Conservation (phyloP, 2,329 filamentous ascomycete genomes). For the Trichoderma breve region DNA sequence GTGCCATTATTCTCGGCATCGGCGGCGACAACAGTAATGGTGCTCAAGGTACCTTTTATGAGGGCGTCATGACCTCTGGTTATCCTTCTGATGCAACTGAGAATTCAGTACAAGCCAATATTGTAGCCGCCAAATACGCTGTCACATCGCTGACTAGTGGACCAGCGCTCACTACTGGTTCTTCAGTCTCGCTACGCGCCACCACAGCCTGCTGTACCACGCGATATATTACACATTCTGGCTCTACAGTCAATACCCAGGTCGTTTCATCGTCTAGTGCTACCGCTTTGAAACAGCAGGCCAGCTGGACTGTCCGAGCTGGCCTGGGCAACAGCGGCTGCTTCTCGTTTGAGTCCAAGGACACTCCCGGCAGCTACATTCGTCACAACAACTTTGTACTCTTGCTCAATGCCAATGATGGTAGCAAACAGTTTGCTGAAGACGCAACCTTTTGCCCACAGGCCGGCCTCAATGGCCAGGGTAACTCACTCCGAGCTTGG, state of each 20-base stretch:
- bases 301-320: conserved; percentile 3
- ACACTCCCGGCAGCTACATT: background rate
- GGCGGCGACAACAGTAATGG: background rate
- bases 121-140: background rate
- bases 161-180: background rate
- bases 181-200: background rate
- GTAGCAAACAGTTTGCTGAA: background rate
- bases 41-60: conserved; percentile 1
- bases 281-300: background rate
- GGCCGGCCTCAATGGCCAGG: background rate
- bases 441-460: conserved; percentile 6
- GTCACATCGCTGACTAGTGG: background rate
- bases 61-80: conserved; percentile 5
- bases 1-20: conserved; percentile 1
- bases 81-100: conserved; percentile 8
- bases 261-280: background rate
- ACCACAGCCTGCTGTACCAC: background rate
- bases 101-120: conserved; percentile 8
- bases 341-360: conserved; percentile 3
- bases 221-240: background rate
- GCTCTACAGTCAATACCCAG: background rate
- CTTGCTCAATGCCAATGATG: background rate
- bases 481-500: background rate
- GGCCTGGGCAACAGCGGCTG: background rate
- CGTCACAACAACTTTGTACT: background rate